phyloP scores from a whole-genome alignment of 1,139 yeast genomes.

The Saccharomyces hybrid region DNA sequence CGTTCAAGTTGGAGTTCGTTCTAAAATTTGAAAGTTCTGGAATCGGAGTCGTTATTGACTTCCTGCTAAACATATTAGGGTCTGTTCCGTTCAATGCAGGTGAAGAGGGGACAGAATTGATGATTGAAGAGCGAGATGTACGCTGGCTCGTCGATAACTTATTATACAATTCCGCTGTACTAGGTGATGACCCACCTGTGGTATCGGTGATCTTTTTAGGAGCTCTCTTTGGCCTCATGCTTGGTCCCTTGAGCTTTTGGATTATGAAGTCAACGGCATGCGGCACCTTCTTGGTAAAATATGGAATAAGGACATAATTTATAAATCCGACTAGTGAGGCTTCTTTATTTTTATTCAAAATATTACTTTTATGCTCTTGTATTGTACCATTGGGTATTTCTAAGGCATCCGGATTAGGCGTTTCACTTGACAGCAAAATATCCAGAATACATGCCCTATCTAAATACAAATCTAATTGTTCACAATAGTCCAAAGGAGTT shows the following conservation, averaged over 20 bases:
- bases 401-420: background rate
- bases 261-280: conserved; percentile 41
- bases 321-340: conserved; percentile 43
- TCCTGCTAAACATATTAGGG: conserved; percentile 2
- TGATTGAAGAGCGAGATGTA: background rate
- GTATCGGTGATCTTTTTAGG: conserved; percentile 4
- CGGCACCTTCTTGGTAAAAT: conserved; percentile 45
- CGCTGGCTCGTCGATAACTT: background rate
- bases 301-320: conserved; percentile 49
- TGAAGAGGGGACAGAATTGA: background rate
- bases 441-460: conserved; percentile 54
- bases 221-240: conserved; percentile 28
- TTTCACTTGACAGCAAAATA: conserved; percentile 34
- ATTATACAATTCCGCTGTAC: background rate
- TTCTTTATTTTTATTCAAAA: conserved; percentile 25
- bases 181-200: conserved; percentile 1
- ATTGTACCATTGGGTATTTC: conserved; percentile 7
- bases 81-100: background rate
- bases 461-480: conserved; percentile 39
- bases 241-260: conserved; percentile 44
- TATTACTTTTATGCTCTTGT: conserved; percentile 19
- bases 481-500: conserved; percentile 21
- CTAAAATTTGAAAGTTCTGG: conserved; percentile 13
- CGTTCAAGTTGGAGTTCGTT: conserved; percentile 23
- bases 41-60: background rate